Evolutionary conservation across 2,329 filamentous ascomycete species (phyloP).

Genomic region (Claviceps sp.): DNA sequence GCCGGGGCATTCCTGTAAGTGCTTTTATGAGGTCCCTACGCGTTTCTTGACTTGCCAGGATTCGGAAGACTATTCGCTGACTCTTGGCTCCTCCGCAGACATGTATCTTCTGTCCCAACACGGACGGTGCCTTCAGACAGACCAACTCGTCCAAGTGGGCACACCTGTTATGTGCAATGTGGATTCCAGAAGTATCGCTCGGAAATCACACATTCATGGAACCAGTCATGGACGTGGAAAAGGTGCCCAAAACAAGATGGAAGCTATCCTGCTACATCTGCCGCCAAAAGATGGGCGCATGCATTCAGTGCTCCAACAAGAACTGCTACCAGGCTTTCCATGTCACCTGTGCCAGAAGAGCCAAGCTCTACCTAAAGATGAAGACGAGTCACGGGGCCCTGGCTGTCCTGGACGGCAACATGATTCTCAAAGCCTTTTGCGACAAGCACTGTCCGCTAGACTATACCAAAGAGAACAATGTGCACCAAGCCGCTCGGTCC

Average conservation of each 20-base stretch:
- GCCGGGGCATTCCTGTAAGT: constrained; percentile 70
- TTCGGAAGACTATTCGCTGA: not conserved
- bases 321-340: constrained; percentile 95
- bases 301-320: constrained; percentile 96
- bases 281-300: constrained; percentile 93
- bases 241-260: constrained; percentile 90
- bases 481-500: constrained; percentile 64
- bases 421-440: constrained; percentile 85
- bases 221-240: constrained; percentile 93
- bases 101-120: constrained; percentile 97
- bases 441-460: constrained; percentile 88
- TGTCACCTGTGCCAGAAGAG: constrained; percentile 83
- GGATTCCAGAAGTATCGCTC: constrained; percentile 93
- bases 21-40: too few relatives aligned
- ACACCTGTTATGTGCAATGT: constrained; percentile 90
- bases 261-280: constrained; percentile 93
- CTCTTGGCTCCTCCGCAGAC: constrained; percentile 35
- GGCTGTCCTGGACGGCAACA: constrained; percentile 64
- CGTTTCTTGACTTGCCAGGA: too few relatives aligned
- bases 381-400: constrained; percentile 75
- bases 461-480: constrained; percentile 75
- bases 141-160: constrained; percentile 95
- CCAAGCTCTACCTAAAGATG: constrained; percentile 87
- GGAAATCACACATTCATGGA: constrained; percentile 98
- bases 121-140: constrained; percentile 95